Conservation (phyloP, 257 asterid genomes). For the Solanum stenotomum region DNA sequence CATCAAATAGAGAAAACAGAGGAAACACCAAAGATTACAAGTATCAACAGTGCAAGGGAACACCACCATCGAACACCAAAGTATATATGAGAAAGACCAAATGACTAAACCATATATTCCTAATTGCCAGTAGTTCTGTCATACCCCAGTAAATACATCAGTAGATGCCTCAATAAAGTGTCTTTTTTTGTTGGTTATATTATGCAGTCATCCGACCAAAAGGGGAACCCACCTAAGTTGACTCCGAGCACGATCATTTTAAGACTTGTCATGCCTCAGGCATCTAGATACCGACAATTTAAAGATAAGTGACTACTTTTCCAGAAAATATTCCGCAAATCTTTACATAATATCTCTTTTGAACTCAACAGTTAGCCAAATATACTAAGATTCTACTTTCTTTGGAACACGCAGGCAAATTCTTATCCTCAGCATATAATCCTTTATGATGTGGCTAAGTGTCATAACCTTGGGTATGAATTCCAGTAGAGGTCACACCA, state of each 20-base stretch:
- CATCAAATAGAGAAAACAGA: background rate
- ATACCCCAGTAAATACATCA: background rate
- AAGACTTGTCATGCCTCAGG: background rate
- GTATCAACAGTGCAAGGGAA: background rate
- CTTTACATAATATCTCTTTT: background rate
- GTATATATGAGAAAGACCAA: background rate
- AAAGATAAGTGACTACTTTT: background rate
- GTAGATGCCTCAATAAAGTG: background rate
- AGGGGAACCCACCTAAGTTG: background rate
- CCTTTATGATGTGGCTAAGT: background rate
- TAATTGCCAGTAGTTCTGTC: background rate
- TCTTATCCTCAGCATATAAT: background rate
- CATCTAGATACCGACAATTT: background rate
- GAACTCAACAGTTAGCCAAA: background rate
- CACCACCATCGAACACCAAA: background rate
- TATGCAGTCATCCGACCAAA: background rate
- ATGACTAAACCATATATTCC: background rate
- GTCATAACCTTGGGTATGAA: background rate
- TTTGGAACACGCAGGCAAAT: background rate
- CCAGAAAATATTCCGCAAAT: background rate
- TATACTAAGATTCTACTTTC: background rate
- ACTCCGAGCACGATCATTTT: background rate
- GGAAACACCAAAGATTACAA: background rate
- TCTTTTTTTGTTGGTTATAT: background rate
- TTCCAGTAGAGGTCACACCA: background rate